These are phyloP conservation scores for Neoboletus magnificus DNA, from an alignment of 768 basidiomycete genomes.

Conservation along the genomic window DNA sequence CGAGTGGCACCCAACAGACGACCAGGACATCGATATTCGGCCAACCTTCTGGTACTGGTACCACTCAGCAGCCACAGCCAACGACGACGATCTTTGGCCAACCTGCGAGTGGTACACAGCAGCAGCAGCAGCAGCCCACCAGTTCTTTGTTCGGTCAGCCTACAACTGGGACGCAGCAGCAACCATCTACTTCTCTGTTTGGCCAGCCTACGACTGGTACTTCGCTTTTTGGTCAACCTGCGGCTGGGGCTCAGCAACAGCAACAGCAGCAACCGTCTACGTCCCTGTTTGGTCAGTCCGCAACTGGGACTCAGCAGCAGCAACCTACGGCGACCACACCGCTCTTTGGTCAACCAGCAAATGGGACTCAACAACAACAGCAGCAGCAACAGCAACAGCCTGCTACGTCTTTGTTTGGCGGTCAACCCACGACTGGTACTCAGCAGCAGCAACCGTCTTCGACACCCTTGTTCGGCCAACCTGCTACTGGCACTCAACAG, in stretches of 20 bases:
- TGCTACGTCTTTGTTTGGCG: conserved; percentile 26
- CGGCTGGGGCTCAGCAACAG: conserved; percentile 32
- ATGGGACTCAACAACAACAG: conserved; percentile 21
- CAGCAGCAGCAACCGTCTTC: conserved; percentile 20
- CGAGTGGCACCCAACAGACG: conserved; percentile 4
- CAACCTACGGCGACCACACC: conserved; percentile 16
- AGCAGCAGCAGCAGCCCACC: conserved; percentile 5
- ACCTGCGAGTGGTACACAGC: conserved; percentile 12
- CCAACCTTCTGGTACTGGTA: conserved; percentile 6
- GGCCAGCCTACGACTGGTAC: conserved; percentile 12
- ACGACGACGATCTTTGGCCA: conserved; percentile 11
- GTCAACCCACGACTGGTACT: conserved; percentile 3
- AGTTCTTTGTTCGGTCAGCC: conserved; percentile 14
- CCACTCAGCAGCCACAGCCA: conserved; percentile 10
- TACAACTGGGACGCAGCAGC: conserved; percentile 19
- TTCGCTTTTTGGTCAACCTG: conserved; percentile 35
- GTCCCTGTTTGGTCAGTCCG: conserved; percentile 21
- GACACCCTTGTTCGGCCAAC: conserved; percentile 26
- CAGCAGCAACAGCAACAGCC: conserved; percentile 26
- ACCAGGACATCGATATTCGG: conserved; percentile 8
- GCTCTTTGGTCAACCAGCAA: conserved; percentile 36
- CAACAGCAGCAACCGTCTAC: conserved; percentile 30
- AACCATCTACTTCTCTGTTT: conserved; percentile 16
- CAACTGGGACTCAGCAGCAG: conserved; percentile 32
- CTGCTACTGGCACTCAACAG: conserved; percentile 32